A percentile compares a stretch with the other conserved stretches of the same genome.
phyloP scores from a whole-genome alignment of 257 asterid genomes.

The Nicotiana sylvestris region DNA sequence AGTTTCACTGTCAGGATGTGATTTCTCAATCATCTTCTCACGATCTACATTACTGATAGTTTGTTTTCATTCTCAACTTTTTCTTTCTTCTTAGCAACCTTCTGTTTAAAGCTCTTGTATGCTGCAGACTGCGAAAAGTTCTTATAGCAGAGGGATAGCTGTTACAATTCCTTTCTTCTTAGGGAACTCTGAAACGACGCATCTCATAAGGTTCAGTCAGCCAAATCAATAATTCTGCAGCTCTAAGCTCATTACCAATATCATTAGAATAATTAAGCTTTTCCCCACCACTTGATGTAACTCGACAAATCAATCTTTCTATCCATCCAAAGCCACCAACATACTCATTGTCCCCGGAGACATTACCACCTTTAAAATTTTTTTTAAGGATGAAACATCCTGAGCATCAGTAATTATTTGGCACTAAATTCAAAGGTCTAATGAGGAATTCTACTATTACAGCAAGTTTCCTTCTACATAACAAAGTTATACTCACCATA shows the following conservation, averaged over 20 bases:
- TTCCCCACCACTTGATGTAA: constrained; percentile 78
- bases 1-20: constrained; percentile 25
- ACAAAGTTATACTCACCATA: constrained; percentile 47
- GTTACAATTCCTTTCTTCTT: constrained; percentile 50
- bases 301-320: constrained; percentile 79
- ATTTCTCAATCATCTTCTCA: constrained; percentile 54
- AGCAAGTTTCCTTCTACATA: neutral
- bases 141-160: constrained; percentile 60
- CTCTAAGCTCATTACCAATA: constrained; percentile 57
- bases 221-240: constrained; percentile 44
- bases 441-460: neutral
- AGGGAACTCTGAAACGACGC: constrained; percentile 67
- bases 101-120: constrained; percentile 65
- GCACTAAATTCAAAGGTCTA: neutral
- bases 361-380: constrained; percentile 51
- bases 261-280: constrained; percentile 50
- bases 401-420: neutral
- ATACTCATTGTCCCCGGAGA: constrained; percentile 23
- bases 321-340: constrained; percentile 51
- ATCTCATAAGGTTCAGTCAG: constrained; percentile 86
- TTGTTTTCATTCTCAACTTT: constrained; percentile 37
- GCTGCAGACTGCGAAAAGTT: constrained; percentile 64
- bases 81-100: neutral
- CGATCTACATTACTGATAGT: constrained; percentile 36
- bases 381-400: constrained; percentile 15